Evolutionary conservation across 177 flowering plant species (phyloP).

Genomic region (Vitis hybrid): DNA sequence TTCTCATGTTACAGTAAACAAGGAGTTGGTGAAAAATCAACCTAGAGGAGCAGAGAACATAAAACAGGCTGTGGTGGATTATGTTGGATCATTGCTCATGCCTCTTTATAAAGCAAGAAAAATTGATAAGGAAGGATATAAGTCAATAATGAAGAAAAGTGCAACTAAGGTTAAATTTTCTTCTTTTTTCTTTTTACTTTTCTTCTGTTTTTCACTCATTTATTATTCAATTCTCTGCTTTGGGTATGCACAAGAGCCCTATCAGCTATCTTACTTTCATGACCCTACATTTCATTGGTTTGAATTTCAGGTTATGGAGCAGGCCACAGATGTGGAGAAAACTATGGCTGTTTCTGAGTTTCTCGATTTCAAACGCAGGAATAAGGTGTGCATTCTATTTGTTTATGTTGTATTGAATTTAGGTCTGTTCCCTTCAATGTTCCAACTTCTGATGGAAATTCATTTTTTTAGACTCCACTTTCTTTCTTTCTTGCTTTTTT

Average conservation of each 20-base stretch:
- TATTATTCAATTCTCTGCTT: not conserved
- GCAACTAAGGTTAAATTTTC: constrained; percentile 69
- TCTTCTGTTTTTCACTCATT: not conserved
- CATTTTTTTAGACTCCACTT: no score
- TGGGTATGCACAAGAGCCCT: not conserved
- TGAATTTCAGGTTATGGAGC: constrained; percentile 85
- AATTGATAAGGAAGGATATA: constrained; percentile 90
- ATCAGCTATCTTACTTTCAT: not conserved
- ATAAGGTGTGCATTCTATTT: constrained; percentile 55
- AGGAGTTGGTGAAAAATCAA: constrained; percentile 39
- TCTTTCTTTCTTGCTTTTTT: no score
- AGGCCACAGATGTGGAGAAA: constrained; percentile 88
- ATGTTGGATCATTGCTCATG: constrained; percentile 91
- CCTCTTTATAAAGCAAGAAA: constrained; percentile 95
- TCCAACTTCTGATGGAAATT: no score
- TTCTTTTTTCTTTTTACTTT: not conserved
- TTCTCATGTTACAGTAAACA: constrained; percentile 66
- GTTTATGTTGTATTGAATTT: not conserved
- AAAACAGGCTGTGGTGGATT: constrained; percentile 88
- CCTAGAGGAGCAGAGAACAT: constrained; percentile 70
- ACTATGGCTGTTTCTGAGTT: constrained; percentile 76
- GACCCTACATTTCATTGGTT: not conserved
- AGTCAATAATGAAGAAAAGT: constrained; percentile 94
- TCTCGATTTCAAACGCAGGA: constrained; percentile 93
- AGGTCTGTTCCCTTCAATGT: not conserved